A percentile compares a stretch with the other conserved stretches of the same genome.
Conservation (phyloP, 108 stramenopile genomes). For the Asterionellopsis glacialis region DNA sequence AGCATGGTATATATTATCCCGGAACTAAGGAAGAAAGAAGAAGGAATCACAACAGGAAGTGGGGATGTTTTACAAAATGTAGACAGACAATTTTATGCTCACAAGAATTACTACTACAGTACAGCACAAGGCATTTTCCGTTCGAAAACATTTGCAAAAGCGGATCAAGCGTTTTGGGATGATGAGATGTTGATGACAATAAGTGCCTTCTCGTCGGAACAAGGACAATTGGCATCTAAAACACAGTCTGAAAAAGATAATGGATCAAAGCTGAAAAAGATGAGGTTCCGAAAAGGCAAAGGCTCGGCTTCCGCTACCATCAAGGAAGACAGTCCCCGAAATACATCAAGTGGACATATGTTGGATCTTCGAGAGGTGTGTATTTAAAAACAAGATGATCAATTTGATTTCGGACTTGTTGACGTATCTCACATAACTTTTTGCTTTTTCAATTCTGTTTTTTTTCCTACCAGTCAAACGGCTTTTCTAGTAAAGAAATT, state of each 20-base stretch:
- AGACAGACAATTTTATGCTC: conserved; percentile 35
- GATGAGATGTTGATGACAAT: conserved; percentile 41
- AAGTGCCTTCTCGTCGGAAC: conserved; percentile 23
- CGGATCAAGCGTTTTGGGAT: conserved; percentile 43
- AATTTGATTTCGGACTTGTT: not conserved
- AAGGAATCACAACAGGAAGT: conserved; percentile 38
- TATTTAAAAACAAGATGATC: not conserved
- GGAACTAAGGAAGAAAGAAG: conserved; percentile 27
- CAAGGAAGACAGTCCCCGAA: not conserved
- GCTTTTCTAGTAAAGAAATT: conserved; percentile 52
- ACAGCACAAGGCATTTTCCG: not conserved
- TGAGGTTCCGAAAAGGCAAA: not conserved
- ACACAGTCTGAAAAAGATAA: not conserved
- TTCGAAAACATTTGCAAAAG: conserved; percentile 3
- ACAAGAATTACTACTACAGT: conserved; percentile 17
- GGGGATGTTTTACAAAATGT: conserved; percentile 24
- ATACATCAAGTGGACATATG: not conserved
- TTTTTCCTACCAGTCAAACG: conserved; percentile 23
- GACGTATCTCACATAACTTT: no score
- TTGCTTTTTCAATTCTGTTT: not conserved
- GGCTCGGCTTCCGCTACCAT: no score
- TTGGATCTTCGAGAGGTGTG: not conserved
- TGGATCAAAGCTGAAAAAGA: not conserved
- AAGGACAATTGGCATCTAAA: conserved; percentile 15
- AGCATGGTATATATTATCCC: conserved; percentile 38